A percentile compares a stretch with the other conserved stretches of the same genome.
These are phyloP conservation scores for Acer campestre DNA, from an alignment of 345 rosid species.

Conservation along the genomic window DNA sequence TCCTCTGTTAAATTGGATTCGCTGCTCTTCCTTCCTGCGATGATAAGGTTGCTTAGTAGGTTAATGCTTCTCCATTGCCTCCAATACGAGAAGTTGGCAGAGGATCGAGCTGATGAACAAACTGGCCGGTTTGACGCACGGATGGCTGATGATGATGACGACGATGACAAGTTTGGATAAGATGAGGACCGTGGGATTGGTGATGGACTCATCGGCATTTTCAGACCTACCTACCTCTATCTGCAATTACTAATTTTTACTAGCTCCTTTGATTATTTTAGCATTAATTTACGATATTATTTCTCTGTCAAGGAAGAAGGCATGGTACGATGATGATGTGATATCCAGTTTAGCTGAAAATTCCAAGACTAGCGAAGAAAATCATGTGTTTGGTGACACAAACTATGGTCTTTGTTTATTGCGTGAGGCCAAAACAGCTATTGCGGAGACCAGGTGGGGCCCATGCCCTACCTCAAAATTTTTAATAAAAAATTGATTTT, in stretches of 20 bases:
- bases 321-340: background rate
- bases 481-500: too few relatives aligned
- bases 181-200: conserved; percentile 31
- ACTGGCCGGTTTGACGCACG: conserved; percentile 24
- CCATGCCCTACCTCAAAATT: too few relatives aligned
- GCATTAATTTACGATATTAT: too few relatives aligned
- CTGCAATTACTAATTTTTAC: background rate
- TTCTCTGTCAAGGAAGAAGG: background rate
- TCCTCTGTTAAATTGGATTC: conserved; percentile 47
- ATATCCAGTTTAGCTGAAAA: background rate
- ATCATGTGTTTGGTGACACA: background rate
- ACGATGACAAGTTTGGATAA: conserved; percentile 13
- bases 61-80: conserved; percentile 33
- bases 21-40: conserved; percentile 12
- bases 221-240: background rate
- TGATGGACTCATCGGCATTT: conserved; percentile 31
- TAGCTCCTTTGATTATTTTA: background rate
- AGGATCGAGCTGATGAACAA: conserved; percentile 2
- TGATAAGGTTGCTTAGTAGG: conserved; percentile 24
- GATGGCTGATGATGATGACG: background rate
- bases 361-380: background rate
- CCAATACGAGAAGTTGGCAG: conserved; percentile 31
- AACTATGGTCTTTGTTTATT: conserved; percentile 6
- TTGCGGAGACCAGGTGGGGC: too few relatives aligned
- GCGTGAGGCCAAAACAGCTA: background rate